Evolutionary conservation across 345 rosid genomes (phyloP).

Genomic region (Ricinus communis): DNA sequence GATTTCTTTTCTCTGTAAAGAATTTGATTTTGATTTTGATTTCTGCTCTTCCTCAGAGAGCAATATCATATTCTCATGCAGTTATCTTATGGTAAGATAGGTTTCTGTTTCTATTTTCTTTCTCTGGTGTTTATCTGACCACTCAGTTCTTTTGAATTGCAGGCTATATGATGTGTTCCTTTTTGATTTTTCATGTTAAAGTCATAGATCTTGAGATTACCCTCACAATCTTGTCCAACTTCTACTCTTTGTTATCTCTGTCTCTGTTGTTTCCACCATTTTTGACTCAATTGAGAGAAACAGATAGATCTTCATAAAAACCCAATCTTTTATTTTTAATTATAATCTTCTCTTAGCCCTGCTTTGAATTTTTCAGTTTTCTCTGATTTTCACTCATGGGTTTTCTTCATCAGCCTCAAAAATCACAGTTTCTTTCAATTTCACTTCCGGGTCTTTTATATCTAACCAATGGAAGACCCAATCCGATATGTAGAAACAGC

Average conservation of each 20-base stretch:
- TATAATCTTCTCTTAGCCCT: too few species aligned
- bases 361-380: not conserved
- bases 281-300: not conserved
- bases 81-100: conserved; percentile 18
- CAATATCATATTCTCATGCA: conserved; percentile 15
- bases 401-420: not conserved
- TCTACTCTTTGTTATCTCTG: not conserved
- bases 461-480: not conserved
- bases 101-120: not conserved
- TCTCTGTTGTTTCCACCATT: not conserved
- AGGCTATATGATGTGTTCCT: not conserved
- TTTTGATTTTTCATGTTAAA: not conserved
- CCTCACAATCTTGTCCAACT: not conserved
- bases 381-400: conserved; percentile 12
- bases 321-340: too few species aligned
- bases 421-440: not conserved
- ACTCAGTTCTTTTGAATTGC: not conserved
- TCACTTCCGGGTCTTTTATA: conserved; percentile 4
- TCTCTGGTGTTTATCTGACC: not conserved
- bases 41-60: not conserved
- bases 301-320: not conserved
- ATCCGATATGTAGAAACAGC: not conserved
- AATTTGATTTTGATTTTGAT: not conserved
- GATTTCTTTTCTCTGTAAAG: not conserved
- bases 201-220: conserved; percentile 13